phyloP scores from a whole-genome alignment of 805 yeast species.

The Ogataea paraovalis region DNA sequence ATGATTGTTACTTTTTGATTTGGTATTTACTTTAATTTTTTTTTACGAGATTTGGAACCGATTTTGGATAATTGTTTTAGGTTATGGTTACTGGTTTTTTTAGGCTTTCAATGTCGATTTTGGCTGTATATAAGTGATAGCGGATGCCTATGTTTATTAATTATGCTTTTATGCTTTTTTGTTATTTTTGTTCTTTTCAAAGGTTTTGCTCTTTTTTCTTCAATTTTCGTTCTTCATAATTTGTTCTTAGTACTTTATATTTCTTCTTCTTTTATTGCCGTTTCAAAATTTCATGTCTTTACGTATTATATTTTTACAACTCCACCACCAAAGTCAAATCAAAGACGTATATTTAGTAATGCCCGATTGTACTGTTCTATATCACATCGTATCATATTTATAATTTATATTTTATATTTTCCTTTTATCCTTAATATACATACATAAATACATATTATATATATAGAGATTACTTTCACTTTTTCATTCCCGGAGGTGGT shows the following conservation, averaged over 20 bases:
- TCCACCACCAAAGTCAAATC: neutral
- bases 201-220: neutral
- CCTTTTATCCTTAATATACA: neutral
- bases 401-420: too few species aligned
- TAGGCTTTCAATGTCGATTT: neutral
- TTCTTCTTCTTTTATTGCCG: neutral
- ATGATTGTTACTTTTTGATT: neutral
- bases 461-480: too few species aligned
- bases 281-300: neutral
- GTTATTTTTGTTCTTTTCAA: neutral
- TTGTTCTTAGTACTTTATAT: neutral
- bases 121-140: too few species aligned
- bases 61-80: neutral
- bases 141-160: too few species aligned
- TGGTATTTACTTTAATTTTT: neutral
- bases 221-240: neutral
- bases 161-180: neutral
- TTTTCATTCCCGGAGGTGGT: constrained; percentile 1
- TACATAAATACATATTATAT: neutral
- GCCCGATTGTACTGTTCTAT: too few species aligned
- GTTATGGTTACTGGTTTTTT: neutral
- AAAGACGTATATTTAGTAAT: too few species aligned
- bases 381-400: too few species aligned
- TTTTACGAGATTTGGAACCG: neutral
- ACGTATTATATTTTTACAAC: neutral